Evolutionary conservation across 768 basidiomycete genomes (phyloP).

Genomic region (Boletus reticulatus): DNA sequence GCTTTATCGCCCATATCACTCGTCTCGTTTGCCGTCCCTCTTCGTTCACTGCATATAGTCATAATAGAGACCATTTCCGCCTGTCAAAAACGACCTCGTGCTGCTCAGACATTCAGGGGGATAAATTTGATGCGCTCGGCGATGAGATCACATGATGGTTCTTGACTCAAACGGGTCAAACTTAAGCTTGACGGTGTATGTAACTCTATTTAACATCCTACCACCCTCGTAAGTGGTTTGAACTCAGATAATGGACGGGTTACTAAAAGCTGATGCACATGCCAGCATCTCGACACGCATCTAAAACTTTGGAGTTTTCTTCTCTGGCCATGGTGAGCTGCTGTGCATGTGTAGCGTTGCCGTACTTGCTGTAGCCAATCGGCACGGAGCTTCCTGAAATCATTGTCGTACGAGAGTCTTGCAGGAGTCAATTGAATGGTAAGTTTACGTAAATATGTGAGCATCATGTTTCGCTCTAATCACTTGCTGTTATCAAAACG

Average conservation of each 20-base stretch:
- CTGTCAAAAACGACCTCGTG: neutral
- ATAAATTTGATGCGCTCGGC: neutral
- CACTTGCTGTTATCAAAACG: neutral
- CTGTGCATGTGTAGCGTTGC: neutral
- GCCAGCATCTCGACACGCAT: conserved; percentile 10
- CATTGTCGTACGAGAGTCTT: conserved; percentile 4
- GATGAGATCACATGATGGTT: conserved; percentile 3
- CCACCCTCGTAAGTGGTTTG: conserved; percentile 4
- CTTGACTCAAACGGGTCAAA: conserved; percentile 11
- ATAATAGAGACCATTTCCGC: conserved; percentile 10
- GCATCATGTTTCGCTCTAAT: conserved; percentile 1
- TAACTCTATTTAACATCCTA: conserved; percentile 16
- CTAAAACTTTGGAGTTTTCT: neutral
- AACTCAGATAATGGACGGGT: conserved; percentile 14
- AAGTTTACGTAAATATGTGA: neutral
- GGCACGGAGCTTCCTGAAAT: neutral
- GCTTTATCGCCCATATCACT: conserved; percentile 1
- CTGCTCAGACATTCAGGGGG: neutral
- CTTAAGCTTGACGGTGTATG: conserved; percentile 22
- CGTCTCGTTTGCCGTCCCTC: conserved; percentile 5
- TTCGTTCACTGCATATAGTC: conserved; percentile 18
- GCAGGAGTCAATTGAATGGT: conserved; percentile 1
- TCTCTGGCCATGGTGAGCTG: neutral
- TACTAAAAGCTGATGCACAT: conserved; percentile 9
- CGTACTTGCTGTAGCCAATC: conserved; percentile 1